phyloP scores from a whole-genome alignment of 2,329 filamentous ascomycete genomes.

The Pseudogymnoascus sp. region DNA sequence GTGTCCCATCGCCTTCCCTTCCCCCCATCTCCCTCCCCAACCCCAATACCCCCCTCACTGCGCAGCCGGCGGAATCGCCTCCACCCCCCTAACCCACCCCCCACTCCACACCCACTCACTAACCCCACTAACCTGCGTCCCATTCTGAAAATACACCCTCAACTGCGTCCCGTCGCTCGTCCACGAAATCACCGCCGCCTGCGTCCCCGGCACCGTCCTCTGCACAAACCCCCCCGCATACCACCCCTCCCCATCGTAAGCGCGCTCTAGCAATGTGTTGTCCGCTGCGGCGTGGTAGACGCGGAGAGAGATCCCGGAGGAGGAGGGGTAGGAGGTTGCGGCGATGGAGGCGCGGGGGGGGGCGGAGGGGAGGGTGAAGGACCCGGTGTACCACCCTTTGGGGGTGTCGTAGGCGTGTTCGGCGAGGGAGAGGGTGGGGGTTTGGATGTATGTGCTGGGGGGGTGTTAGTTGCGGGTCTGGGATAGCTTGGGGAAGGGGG shows the following conservation, averaged over 20 bases:
- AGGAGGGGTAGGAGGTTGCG: too few species aligned
- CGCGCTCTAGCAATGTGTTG: not conserved
- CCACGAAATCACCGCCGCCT: slow-evolving; percentile 8
- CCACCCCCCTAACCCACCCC: not conserved
- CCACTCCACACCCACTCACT: slow-evolving; percentile 12
- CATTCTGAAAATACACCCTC: slow-evolving; percentile 16
- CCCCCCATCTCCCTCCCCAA: not conserved
- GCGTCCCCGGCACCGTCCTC: not conserved
- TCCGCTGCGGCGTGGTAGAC: not conserved
- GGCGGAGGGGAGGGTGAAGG: not conserved
- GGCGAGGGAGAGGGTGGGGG: not conserved
- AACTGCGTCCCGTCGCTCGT: not conserved
- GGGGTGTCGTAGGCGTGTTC: not conserved
- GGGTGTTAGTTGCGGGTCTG: not conserved
- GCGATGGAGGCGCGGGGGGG: too few species aligned
- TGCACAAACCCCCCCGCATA: slow-evolving; percentile 14
- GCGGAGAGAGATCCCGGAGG: not conserved
- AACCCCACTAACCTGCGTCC: slow-evolving; percentile 9
- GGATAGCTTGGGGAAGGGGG: not conserved
- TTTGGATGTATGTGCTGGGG: not conserved
- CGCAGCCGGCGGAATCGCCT: not conserved
- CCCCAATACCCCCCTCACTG: not conserved
- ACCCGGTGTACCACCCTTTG: not conserved
- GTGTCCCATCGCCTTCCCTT: not conserved
- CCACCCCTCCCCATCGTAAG: slow-evolving; percentile 11